Evolutionary conservation across 2,329 filamentous ascomycete genomes (phyloP).

Genomic region (Penicillium sp.): DNA sequence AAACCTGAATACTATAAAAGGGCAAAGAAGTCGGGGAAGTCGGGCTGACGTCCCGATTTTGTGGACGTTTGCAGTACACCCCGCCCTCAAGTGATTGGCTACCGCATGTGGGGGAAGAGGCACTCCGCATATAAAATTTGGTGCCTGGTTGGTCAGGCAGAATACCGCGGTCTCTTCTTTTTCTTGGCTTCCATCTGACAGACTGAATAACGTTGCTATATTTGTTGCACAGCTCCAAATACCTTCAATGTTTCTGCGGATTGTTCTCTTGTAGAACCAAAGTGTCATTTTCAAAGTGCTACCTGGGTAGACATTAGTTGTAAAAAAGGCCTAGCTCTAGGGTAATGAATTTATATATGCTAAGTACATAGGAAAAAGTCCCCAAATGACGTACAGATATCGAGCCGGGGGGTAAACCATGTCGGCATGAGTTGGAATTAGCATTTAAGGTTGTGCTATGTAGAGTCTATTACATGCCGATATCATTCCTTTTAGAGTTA

Average conservation of each 20-base stretch:
- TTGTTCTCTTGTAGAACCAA: too few species aligned
- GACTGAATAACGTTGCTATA: too few species aligned
- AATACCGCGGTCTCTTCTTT: too few species aligned
- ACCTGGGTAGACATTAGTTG: too few species aligned
- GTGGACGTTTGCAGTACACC: not conserved
- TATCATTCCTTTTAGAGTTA: not conserved
- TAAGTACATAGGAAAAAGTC: too few species aligned
- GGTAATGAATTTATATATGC: too few species aligned
- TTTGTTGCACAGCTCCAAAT: not conserved
- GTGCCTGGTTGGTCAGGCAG: not conserved
- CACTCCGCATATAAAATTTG: not conserved
- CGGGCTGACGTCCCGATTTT: not conserved
- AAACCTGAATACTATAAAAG: not conserved
- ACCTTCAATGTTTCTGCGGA: too few species aligned
- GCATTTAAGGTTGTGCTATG: not conserved
- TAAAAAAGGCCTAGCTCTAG: too few species aligned
- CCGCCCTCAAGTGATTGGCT: not conserved
- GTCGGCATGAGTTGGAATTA: not conserved
- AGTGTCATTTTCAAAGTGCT: too few species aligned
- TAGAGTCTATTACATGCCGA: not conserved
- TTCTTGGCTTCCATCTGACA: too few species aligned
- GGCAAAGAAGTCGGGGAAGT: not conserved
- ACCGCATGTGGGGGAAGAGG: not conserved
- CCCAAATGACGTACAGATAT: too few species aligned
- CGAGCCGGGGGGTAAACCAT: too few species aligned